Conservation (phyloP, 495 filamentous ascomycete genomes). For the Penicillium manginii region DNA sequence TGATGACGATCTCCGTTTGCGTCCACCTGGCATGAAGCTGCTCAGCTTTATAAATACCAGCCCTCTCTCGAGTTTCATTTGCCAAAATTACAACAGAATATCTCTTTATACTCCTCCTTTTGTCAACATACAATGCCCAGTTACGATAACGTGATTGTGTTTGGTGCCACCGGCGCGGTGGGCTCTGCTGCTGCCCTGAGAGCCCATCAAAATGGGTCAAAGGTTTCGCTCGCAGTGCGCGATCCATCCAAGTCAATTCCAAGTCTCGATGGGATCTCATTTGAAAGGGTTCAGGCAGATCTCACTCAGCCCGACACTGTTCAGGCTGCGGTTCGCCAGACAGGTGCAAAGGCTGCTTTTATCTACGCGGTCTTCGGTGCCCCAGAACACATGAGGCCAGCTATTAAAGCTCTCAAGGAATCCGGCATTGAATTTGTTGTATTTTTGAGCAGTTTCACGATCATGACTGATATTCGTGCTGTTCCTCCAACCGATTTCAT, state of each 20-base stretch:
- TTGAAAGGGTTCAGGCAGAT: slow-evolving; percentile 17
- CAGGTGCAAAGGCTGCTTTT: slow-evolving; percentile 17
- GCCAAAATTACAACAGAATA: too few relatives aligned
- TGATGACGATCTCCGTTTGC: too few relatives aligned
- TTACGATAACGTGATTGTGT: slow-evolving; percentile 17
- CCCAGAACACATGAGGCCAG: slow-evolving; percentile 11
- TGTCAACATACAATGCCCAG: slow-evolving; percentile 6
- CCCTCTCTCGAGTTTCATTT: too few relatives aligned
- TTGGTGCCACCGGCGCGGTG: slow-evolving; percentile 17
- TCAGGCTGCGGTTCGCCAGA: slow-evolving; percentile 11
- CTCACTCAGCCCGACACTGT: slow-evolving; percentile 16
- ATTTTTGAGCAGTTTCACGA: slow-evolving; percentile 22
- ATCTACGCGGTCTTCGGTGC: slow-evolving; percentile 16
- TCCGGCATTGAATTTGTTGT: slow-evolving; percentile 23
- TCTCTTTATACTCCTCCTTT: not conserved
- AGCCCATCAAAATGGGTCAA: slow-evolving; percentile 16
- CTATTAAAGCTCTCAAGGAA: slow-evolving; percentile 15
- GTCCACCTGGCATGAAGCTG: too few relatives aligned
- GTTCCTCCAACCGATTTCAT: slow-evolving; percentile 9
- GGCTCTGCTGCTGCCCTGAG: slow-evolving; percentile 15
- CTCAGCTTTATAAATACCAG: too few relatives aligned
- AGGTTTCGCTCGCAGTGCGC: slow-evolving; percentile 21
- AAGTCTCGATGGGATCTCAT: not conserved
- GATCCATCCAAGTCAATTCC: slow-evolving; percentile 18
- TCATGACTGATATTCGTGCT: slow-evolving; percentile 5